A percentile compares a stretch with the other conserved stretches of the same genome.
These are phyloP conservation scores for Diplodia corticola DNA, from an alignment of 2,329 filamentous ascomycete genomes.

Conservation along the genomic window DNA sequence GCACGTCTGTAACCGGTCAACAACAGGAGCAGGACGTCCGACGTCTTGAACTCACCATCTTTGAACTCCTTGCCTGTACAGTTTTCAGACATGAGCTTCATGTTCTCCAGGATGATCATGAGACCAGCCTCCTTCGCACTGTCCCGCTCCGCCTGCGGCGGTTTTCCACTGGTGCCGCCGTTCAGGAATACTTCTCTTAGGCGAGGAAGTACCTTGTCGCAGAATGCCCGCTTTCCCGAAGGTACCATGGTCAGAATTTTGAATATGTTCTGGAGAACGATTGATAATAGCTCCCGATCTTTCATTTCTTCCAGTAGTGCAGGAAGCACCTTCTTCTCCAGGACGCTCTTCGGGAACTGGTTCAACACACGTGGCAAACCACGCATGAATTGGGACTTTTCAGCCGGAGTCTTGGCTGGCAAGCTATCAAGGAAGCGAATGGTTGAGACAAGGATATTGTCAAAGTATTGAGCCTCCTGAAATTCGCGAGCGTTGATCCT, in stretches of 20 bases:
- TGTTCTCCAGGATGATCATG: slow-evolving; percentile 86
- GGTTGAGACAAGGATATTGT: slow-evolving; percentile 93
- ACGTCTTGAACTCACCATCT: slow-evolving; percentile 63
- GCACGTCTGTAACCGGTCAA: slow-evolving; percentile 62
- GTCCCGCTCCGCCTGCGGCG: slow-evolving; percentile 68
- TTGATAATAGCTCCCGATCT: slow-evolving; percentile 79
- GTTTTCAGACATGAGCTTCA: slow-evolving; percentile 73
- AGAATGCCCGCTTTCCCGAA: slow-evolving; percentile 74
- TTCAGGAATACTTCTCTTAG: slow-evolving; percentile 80
- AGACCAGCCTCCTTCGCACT: slow-evolving; percentile 82
- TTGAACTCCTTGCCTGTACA: slow-evolving; percentile 92
- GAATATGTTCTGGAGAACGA: slow-evolving; percentile 90
- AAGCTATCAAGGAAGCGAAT: slow-evolving; percentile 92
- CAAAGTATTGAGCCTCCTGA: slow-evolving; percentile 92
- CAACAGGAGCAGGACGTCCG: background rate
- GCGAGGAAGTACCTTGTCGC: slow-evolving; percentile 80
- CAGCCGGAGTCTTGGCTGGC: slow-evolving; percentile 85
- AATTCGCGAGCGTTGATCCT: slow-evolving; percentile 87
- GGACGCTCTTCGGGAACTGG: slow-evolving; percentile 88
- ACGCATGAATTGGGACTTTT: slow-evolving; percentile 89
- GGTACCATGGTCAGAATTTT: slow-evolving; percentile 81
- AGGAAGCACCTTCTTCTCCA: slow-evolving; percentile 91
- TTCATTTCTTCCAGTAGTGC: slow-evolving; percentile 91
- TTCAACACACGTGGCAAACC: slow-evolving; percentile 83
- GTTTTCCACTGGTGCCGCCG: slow-evolving; percentile 46